phyloP scores from a whole-genome alignment of 2,329 filamentous ascomycete genomes.

The Chaetomium sp. region DNA sequence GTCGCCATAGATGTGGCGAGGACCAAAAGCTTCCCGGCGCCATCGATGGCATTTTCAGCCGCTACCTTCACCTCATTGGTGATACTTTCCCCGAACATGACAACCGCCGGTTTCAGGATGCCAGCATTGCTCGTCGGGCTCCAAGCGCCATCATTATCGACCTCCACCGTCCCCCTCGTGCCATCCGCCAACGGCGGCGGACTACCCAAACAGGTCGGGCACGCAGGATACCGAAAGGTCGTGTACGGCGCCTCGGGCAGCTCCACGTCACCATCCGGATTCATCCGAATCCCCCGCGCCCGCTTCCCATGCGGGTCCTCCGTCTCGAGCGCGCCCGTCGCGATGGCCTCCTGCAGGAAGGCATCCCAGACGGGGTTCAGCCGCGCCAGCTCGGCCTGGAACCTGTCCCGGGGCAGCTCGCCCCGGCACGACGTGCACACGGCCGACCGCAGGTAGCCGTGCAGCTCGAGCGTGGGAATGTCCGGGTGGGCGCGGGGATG shows the following conservation, averaged over 20 bases:
- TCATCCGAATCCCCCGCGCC: conserved; percentile 73
- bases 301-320: conserved; percentile 72
- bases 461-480: conserved; percentile 78
- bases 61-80: conserved; percentile 66
- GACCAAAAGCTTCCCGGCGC: conserved; percentile 72
- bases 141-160: conserved; percentile 83
- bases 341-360: conserved; percentile 72
- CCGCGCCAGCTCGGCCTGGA: conserved; percentile 73
- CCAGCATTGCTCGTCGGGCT: conserved; percentile 66
- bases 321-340: conserved; percentile 73
- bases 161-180: conserved; percentile 58
- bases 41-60: conserved; percentile 79
- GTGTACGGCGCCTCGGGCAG: conserved; percentile 83
- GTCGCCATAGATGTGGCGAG: conserved; percentile 90
- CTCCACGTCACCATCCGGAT: conserved; percentile 94
- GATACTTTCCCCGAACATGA: conserved; percentile 96
- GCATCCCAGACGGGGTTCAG: conserved; percentile 86
- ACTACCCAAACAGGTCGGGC: conserved; percentile 72
- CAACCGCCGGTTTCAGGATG: conserved; percentile 86
- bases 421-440: conserved; percentile 78
- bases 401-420: conserved; percentile 69
- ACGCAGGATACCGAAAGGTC: conserved; percentile 88
- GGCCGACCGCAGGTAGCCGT: conserved; percentile 83
- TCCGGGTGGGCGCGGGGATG: conserved; percentile 75
- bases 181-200: conserved; percentile 62